Base-by-base conservation (phyloP, 306 rosid genomes). In the Bauhinia variegata region DNA sequence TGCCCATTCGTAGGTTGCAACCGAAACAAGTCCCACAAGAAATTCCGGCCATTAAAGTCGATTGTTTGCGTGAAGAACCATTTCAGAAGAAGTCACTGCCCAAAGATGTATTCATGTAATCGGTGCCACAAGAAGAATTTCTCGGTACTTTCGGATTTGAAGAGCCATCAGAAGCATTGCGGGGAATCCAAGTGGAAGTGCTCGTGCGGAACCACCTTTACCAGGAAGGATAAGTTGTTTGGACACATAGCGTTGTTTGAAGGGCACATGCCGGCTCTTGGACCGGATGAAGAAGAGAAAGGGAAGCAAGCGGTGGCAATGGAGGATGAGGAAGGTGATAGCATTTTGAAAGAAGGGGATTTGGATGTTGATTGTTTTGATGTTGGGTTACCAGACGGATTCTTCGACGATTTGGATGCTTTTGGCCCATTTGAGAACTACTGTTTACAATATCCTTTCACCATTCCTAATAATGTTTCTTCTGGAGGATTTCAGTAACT, bases 11-110 rank as follows among this genome's bases (percentile, higher is more conserved):
- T 51, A 10, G 92, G 95, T 0, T 92, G 98, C 47, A 79, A 75
- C 64, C 47, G 96, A 58, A 92, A 89, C 77, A 73, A 54, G 52
- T 7, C 11, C 9, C 95, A 92, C 83, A 51, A 8, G 74, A 84
- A 77, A 39, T 92, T 92, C 59, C 64, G 77, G 80, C 51, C 98
- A 17, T 28, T 92, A 71, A 92, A 89, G 32, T 92, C 96, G 46
- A 78, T 80, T 51, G 70, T 80, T 8, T 92, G 92, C 77, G 80
- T 88, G 76, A 89, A 81, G 83, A 92, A 89, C 30, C 98, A 92
- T 77, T 92, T 92, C 86, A 89, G 87, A 72, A 65, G 98, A 41
- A 92, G 95, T 73, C 98, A 92, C 56, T 92, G 98, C 23, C 98
- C 98, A 2, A 92, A 89, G 80, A 77, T 86, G 92, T 89, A 77